These are phyloP conservation scores for Groenewaldozyma salmanticensis DNA, from an alignment of 805 yeast species.

Conservation along the genomic window DNA sequence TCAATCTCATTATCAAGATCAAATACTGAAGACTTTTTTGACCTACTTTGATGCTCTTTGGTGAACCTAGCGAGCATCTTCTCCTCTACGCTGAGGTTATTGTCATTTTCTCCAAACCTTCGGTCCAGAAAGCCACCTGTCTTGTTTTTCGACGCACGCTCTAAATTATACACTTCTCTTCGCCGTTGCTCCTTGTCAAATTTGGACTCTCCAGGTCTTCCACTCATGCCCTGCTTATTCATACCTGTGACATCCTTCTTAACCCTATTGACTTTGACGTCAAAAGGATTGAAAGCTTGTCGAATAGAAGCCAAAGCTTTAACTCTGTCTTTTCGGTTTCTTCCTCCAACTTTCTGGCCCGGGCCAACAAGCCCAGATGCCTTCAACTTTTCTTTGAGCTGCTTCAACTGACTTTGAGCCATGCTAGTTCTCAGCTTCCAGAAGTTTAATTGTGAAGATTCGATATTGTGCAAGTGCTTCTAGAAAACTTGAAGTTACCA, in stretches of 20 bases:
- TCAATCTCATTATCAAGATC: slow-evolving; percentile 64
- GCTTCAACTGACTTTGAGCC: slow-evolving; percentile 86
- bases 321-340: slow-evolving; percentile 48
- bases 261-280: slow-evolving; percentile 56
- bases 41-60: slow-evolving; percentile 56
- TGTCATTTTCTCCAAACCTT: slow-evolving; percentile 84
- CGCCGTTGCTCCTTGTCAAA: slow-evolving; percentile 58
- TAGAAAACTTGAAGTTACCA: background rate
- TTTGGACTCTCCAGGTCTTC: slow-evolving; percentile 60
- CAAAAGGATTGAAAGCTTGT: slow-evolving; percentile 85
- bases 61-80: slow-evolving; percentile 94
- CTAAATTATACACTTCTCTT: slow-evolving; percentile 51
- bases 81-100: slow-evolving; percentile 69
- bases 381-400: slow-evolving; percentile 66
- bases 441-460: background rate
- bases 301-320: slow-evolving; percentile 52
- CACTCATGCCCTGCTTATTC: slow-evolving; percentile 41
- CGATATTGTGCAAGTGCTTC: background rate
- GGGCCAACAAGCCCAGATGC: slow-evolving; percentile 82
- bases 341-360: slow-evolving; percentile 41
- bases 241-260: slow-evolving; percentile 42
- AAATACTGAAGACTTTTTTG: slow-evolving; percentile 51
- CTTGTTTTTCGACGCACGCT: slow-evolving; percentile 49
- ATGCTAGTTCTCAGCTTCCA: slow-evolving; percentile 33
- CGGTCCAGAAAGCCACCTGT: slow-evolving; percentile 75